A percentile compares a stretch with the other conserved stretches of the same genome.
Conservation (phyloP, 257 asterid species). For the Ilex asprella region DNA sequence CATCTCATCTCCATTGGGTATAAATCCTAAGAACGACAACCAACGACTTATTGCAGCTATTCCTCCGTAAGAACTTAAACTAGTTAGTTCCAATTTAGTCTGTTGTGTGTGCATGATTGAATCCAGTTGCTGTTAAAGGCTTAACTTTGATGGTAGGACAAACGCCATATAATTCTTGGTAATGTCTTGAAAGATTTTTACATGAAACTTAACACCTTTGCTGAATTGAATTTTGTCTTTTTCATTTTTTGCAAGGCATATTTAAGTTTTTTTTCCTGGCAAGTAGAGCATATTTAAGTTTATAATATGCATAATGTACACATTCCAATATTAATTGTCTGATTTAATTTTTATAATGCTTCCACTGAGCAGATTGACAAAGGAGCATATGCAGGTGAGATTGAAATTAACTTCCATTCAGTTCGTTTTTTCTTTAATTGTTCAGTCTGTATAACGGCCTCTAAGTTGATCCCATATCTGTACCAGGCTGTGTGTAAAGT, state of each 20-base stretch:
- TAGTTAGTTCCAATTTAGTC: not conserved
- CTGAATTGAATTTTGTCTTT: too few species aligned
- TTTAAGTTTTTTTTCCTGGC: too few species aligned
- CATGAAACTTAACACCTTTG: too few species aligned
- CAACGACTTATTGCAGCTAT: constrained; percentile 69
- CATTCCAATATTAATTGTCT: constrained; percentile 1
- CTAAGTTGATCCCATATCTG: too few species aligned
- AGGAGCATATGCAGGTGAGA: constrained; percentile 88
- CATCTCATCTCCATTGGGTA: constrained; percentile 71
- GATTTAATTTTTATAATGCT: constrained; percentile 13
- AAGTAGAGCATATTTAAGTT: too few species aligned
- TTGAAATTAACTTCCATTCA: constrained; percentile 1
- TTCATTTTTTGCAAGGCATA: too few species aligned
- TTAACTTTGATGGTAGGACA: too few species aligned
- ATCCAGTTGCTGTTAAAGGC: too few species aligned
- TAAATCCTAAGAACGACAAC: constrained; percentile 66
- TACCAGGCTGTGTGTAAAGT: constrained; percentile 82
- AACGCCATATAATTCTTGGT: too few species aligned
- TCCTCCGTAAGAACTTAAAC: constrained; percentile 69
- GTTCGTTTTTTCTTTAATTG: constrained; percentile 12
- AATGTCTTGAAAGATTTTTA: too few species aligned
- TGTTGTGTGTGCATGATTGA: too few species aligned
- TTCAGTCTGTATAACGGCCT: not conserved
- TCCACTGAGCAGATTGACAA: constrained; percentile 61
- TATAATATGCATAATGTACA: too few species aligned